Conservation (phyloP, 2,329 filamentous ascomycete genomes). For the Gyromitra esculenta region DNA sequence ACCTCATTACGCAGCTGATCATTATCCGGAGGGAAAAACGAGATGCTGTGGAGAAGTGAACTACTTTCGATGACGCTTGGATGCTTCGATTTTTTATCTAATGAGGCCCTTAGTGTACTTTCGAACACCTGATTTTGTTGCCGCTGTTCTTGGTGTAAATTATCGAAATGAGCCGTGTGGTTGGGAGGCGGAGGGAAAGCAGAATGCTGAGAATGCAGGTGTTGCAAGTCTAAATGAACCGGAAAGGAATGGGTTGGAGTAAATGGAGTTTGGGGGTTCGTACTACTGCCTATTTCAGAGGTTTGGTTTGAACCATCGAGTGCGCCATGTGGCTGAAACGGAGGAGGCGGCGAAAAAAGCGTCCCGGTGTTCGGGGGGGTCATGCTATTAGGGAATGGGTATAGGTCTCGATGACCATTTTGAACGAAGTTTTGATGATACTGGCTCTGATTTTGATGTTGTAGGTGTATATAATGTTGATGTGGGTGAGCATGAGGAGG, state of each 20-base stretch:
- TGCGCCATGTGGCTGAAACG: constrained; percentile 43
- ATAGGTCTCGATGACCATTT: constrained; percentile 35
- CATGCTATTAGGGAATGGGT: constrained; percentile 44
- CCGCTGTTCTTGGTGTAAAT: constrained; percentile 24
- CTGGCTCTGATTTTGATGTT: constrained; percentile 32
- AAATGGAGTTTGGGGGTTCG: constrained; percentile 50
- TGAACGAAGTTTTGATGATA: constrained; percentile 40
- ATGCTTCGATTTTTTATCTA: constrained; percentile 14
- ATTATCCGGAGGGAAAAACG: constrained; percentile 45
- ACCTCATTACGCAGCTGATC: constrained; percentile 29
- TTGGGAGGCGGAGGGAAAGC: constrained; percentile 42
- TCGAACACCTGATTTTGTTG: constrained; percentile 20
- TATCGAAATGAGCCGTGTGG: constrained; percentile 35
- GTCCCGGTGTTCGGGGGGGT: constrained; percentile 53
- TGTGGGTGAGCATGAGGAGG: constrained; percentile 32
- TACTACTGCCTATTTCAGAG: constrained; percentile 44
- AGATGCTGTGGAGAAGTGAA: constrained; percentile 45
- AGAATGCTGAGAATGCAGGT: constrained; percentile 41
- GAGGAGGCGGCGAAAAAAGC: constrained; percentile 46
- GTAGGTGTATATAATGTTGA: constrained; percentile 32
- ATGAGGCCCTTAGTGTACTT: constrained; percentile 19
- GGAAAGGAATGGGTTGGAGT: constrained; percentile 50
- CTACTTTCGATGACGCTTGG: constrained; percentile 35
- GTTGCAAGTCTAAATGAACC: constrained; percentile 35
- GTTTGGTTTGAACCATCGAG: constrained; percentile 42